Percentiles rank a stretch among this genome's conserved stretches.
These are phyloP conservation scores for Rubia peregrina DNA, from an alignment of 305 asterid species.

Conservation along the genomic window DNA sequence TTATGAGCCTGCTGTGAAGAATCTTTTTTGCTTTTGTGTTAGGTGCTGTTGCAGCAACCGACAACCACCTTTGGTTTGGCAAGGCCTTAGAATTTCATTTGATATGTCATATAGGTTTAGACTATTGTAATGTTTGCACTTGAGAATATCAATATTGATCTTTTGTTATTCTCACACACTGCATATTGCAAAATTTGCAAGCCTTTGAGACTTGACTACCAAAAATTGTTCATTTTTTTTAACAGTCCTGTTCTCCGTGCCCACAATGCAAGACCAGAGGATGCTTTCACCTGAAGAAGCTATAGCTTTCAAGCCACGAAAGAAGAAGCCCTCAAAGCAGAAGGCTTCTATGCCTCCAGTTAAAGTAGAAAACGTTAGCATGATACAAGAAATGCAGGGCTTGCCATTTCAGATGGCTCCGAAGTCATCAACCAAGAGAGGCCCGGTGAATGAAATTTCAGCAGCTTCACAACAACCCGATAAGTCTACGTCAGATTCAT, in stretches of 20 bases:
- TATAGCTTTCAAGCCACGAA: slow-evolving; percentile 38
- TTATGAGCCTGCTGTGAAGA: neutral
- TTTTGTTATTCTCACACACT: neutral
- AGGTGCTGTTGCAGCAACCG: neutral
- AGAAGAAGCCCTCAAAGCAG: slow-evolving; percentile 38
- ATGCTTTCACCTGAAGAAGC: slow-evolving; percentile 29
- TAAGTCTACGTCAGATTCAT: slow-evolving; percentile 35
- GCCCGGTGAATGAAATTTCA: slow-evolving; percentile 24
- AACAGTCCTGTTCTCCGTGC: slow-evolving; percentile 11
- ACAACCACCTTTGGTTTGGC: neutral
- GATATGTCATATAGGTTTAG: neutral
- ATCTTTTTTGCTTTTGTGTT: neutral
- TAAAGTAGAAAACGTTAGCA: slow-evolving; percentile 30
- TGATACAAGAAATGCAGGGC: slow-evolving; percentile 25
- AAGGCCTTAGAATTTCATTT: neutral
- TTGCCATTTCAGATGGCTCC: slow-evolving; percentile 32
- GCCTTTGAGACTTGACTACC: neutral
- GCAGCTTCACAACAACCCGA: slow-evolving; percentile 30
- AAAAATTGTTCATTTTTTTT: neutral
- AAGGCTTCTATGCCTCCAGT: slow-evolving; percentile 30
- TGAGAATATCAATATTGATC: neutral
- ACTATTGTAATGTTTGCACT: neutral
- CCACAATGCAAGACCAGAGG: slow-evolving; percentile 51
- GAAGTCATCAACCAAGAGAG: slow-evolving; percentile 46
- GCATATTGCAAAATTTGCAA: neutral